phyloP scores from a whole-genome alignment of 306 rosid species.

The Malus asiatica region DNA sequence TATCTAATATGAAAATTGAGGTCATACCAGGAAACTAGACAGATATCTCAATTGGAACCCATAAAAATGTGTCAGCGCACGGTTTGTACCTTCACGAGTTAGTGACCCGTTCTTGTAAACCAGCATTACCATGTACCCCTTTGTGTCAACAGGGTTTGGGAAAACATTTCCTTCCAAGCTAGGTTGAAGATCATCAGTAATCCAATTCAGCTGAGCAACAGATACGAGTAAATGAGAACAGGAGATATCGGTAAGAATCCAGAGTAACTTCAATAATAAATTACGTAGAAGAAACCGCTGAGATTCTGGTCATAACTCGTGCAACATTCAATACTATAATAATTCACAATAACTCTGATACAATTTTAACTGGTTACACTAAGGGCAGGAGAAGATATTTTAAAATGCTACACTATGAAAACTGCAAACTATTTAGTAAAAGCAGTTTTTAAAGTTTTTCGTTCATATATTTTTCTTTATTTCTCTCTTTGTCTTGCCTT shows the following conservation, averaged over 20 bases:
- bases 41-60: neutral
- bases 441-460: neutral
- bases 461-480: neutral
- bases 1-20: conserved; percentile 38
- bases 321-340: neutral
- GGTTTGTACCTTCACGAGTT: conserved; percentile 80
- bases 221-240: conserved; percentile 12
- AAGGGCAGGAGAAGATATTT: no score
- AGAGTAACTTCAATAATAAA: neutral
- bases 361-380: neutral
- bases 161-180: conserved; percentile 91
- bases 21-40: conserved; percentile 11
- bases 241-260: neutral
- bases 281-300: neutral
- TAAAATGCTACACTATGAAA: neutral
- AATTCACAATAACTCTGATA: neutral
- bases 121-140: conserved; percentile 92
- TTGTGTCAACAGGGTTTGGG: conserved; percentile 84
- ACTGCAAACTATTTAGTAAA: neutral
- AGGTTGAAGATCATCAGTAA: conserved; percentile 76
- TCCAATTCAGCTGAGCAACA: conserved; percentile 67
- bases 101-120: conserved; percentile 94
- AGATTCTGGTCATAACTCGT: neutral
- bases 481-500: neutral
- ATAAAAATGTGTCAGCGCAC: neutral